Conservation (phyloP, 768 basidiomycete species). For the button mushroom (Agaricus bisporus) region DNA sequence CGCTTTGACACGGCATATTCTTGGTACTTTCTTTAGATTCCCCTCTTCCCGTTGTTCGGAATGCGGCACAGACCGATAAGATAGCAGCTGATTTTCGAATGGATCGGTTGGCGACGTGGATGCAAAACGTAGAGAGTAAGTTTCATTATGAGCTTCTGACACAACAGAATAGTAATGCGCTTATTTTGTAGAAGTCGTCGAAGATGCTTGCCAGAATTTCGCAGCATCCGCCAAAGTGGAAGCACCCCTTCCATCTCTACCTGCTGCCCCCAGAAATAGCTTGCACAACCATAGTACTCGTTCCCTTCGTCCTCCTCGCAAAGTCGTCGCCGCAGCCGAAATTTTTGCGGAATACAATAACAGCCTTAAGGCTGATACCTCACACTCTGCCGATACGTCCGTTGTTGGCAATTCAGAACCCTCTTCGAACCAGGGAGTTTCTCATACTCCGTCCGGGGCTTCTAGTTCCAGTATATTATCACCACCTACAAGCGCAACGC, state of each 20-base stretch:
- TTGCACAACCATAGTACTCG: constrained; percentile 37
- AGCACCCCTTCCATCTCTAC: constrained; percentile 54
- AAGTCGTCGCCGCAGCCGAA: constrained; percentile 58
- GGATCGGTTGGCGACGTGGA: constrained; percentile 79
- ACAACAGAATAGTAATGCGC: not conserved
- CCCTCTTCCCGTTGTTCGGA: constrained; percentile 46
- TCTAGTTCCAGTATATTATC: constrained; percentile 8
- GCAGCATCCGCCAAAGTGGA: constrained; percentile 43
- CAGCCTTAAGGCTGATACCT: constrained; percentile 23
- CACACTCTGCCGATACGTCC: constrained; percentile 20
- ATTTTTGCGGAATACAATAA: constrained; percentile 54
- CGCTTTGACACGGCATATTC: not conserved
- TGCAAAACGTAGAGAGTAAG: constrained; percentile 79
- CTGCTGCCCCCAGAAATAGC: constrained; percentile 48
- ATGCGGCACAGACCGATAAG: constrained; percentile 46
- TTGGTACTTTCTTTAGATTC: constrained; percentile 33
- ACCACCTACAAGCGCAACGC: constrained; percentile 8
- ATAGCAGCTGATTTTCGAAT: constrained; percentile 45
- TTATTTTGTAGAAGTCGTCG: constrained; percentile 60
- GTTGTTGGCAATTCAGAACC: constrained; percentile 23
- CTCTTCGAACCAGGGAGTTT: constrained; percentile 15
- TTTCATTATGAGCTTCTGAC: constrained; percentile 12
- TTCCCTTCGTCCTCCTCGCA: constrained; percentile 55
- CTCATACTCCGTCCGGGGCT: constrained; percentile 1
- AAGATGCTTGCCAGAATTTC: constrained; percentile 75